These are phyloP conservation scores for Phellinidium pouzarii DNA, from an alignment of 1,284 basidiomycete genomes.

Conservation along the genomic window DNA sequence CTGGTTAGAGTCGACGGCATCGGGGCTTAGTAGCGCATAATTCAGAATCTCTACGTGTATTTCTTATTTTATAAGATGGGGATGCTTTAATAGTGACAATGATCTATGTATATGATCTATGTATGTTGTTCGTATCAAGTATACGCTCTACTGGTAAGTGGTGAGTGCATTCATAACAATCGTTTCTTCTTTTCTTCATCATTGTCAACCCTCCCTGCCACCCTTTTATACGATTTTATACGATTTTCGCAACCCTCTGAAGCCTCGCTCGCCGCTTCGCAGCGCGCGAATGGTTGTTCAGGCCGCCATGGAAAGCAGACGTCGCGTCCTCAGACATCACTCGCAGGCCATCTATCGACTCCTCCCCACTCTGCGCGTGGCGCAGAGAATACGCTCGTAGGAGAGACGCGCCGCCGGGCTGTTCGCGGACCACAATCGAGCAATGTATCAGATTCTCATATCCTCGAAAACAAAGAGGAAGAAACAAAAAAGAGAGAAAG, in stretches of 20 bases:
- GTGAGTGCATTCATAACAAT: not conserved
- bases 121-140: not conserved
- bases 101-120: not conserved
- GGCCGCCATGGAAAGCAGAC: conserved; percentile 63
- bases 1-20: too few relatives aligned
- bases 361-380: conserved; percentile 19
- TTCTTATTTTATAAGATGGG: too few relatives aligned
- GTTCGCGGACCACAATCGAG: conserved; percentile 1
- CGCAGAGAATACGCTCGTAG: conserved; percentile 40
- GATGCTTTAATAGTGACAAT: too few relatives aligned
- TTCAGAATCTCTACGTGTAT: too few relatives aligned
- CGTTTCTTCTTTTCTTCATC: not conserved
- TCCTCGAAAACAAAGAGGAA: not conserved
- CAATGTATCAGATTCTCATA: too few relatives aligned
- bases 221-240: not conserved
- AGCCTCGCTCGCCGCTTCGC: conserved; percentile 30
- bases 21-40: too few relatives aligned
- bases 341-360: not conserved
- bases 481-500: conserved; percentile 1
- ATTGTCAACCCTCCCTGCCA: not conserved
- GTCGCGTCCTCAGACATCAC: conserved; percentile 39
- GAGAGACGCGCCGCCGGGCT: conserved; percentile 51
- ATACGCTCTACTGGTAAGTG: not conserved
- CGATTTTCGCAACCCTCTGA: conserved; percentile 10
- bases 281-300: conserved; percentile 65